Evolutionary conservation across 352 stramenopile species (phyloP).

Genomic region (Phytophthora citricola): DNA sequence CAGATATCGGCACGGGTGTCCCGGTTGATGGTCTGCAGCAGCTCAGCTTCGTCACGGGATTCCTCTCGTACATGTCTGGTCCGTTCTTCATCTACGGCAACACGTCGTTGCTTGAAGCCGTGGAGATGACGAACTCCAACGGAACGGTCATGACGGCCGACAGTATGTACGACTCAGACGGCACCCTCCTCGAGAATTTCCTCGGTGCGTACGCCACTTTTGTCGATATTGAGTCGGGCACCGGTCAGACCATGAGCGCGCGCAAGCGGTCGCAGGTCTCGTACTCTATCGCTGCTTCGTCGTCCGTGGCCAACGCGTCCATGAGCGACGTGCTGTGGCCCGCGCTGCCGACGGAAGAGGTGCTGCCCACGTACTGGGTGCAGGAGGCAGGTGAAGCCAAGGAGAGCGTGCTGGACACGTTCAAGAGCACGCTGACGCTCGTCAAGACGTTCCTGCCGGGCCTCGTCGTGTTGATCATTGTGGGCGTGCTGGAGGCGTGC

Average conservation of each 20-base stretch:
- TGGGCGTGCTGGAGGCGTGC: conserved; percentile 43
- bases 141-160: conserved; percentile 47
- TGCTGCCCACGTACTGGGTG: conserved; percentile 68
- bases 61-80: conserved; percentile 76
- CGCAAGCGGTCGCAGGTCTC: conserved; percentile 68
- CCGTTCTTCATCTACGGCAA: conserved; percentile 74
- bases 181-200: conserved; percentile 53
- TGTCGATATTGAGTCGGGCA: conserved; percentile 75
- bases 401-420: conserved; percentile 46
- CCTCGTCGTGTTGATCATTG: conserved; percentile 61
- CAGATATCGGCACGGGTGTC: conserved; percentile 45
- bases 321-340: conserved; percentile 78
- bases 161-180: conserved; percentile 56
- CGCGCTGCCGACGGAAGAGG: conserved; percentile 55
- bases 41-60: conserved; percentile 69
- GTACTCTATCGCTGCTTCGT: conserved; percentile 58
- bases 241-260: conserved; percentile 74
- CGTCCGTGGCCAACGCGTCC: conserved; percentile 35
- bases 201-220: conserved; percentile 57
- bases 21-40: conserved; percentile 75
- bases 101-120: conserved; percentile 43
- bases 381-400: conserved; percentile 57
- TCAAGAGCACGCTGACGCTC: conserved; percentile 56
- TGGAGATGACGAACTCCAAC: conserved; percentile 68
- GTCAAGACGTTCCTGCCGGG: conserved; percentile 61